phyloP scores from a whole-genome alignment of 2,329 filamentous ascomycete species.

The Pestalotiopsis sp. region DNA sequence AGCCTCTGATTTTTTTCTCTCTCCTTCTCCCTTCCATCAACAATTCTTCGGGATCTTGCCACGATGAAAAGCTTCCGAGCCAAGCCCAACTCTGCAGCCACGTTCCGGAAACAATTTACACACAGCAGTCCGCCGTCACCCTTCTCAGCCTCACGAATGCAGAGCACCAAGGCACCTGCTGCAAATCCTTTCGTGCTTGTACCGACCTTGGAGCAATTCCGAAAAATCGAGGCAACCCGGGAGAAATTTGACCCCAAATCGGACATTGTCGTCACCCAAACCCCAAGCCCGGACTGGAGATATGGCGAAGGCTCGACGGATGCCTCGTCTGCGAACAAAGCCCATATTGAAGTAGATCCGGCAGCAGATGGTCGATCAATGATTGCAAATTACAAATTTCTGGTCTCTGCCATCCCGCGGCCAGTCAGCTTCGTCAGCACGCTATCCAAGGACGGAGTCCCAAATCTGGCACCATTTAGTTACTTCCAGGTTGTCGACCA shows the following conservation, averaged over 20 bases:
- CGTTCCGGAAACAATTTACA: not conserved
- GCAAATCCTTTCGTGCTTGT: conserved; percentile 3
- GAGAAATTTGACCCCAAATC: not conserved
- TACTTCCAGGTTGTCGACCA: conserved; percentile 66
- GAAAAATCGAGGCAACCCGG: not conserved
- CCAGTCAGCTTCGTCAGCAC: conserved; percentile 10
- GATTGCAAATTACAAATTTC: conserved; percentile 8
- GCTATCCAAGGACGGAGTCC: not conserved
- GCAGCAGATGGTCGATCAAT: not conserved
- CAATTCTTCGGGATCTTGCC: not conserved
- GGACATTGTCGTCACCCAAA: not conserved
- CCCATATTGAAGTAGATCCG: not conserved
- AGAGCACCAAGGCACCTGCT: not conserved
- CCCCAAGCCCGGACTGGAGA: not conserved
- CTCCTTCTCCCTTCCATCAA: not conserved
- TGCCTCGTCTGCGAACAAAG: not conserved
- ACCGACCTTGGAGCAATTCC: not conserved
- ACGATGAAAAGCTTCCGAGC: not conserved
- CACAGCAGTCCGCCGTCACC: not conserved
- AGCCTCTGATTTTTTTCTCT: not conserved
- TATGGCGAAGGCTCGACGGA: conserved; percentile 6
- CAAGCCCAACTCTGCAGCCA: not conserved
- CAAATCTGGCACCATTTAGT: conserved; percentile 23
- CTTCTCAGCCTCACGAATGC: not conserved
- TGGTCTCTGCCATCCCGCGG: conserved; percentile 4